phyloP scores from a whole-genome alignment of 345 rosid species.

The Lepidium aucheri region DNA sequence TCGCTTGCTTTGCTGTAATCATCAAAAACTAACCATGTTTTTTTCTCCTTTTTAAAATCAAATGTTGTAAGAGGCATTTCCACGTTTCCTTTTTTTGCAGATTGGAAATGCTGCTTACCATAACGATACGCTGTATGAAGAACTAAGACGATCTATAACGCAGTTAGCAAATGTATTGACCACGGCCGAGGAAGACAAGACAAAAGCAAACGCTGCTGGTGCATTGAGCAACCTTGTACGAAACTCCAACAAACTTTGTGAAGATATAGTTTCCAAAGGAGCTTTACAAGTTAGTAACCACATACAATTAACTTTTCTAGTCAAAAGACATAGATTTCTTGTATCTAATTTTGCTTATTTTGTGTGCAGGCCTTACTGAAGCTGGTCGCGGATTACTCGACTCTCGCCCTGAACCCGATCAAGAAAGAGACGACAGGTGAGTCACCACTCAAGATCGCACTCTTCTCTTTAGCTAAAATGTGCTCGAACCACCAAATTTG shows the following conservation, averaged over 20 bases:
- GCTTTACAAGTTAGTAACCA: conserved; percentile 71
- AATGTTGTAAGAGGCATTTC: neutral
- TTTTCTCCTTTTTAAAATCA: neutral
- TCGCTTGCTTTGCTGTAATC: conserved; percentile 95
- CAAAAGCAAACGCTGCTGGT: conserved; percentile 96
- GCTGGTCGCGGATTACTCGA: conserved; percentile 70
- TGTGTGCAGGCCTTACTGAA: conserved; percentile 61
- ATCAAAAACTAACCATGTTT: neutral
- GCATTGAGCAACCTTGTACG: conserved; percentile 96
- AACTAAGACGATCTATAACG: conserved; percentile 79
- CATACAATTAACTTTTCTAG: neutral
- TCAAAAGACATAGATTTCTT: neutral
- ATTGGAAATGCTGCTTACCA: conserved; percentile 97
- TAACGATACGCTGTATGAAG: conserved; percentile 71
- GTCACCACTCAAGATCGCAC: conserved; percentile 85
- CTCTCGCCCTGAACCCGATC: conserved; percentile 58
- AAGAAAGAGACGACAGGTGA: conserved; percentile 63
- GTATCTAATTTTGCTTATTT: neutral
- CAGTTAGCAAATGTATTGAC: conserved; percentile 64
- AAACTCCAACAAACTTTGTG: conserved; percentile 81
- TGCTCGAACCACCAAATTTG: conserved; percentile 65
- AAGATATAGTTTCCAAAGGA: conserved; percentile 83
- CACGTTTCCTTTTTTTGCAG: conserved; percentile 27
- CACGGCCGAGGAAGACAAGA: conserved; percentile 87
- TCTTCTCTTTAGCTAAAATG: conserved; percentile 93